Conservation (phyloP, 768 basidiomycete species). For the Xerocomellus chrysenteron region DNA sequence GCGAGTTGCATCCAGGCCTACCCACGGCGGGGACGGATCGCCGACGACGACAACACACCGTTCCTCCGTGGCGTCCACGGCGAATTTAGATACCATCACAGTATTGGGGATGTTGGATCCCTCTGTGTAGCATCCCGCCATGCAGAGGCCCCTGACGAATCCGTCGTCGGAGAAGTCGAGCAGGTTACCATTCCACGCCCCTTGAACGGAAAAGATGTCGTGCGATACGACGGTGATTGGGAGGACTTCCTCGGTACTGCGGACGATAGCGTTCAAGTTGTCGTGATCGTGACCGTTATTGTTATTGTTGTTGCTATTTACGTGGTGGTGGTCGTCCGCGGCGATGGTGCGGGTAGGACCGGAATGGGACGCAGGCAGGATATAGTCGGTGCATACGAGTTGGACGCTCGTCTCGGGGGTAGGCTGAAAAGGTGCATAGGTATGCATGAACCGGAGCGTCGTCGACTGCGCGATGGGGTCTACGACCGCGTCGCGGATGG, state of each 20-base stretch:
- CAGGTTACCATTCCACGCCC: constrained; percentile 15
- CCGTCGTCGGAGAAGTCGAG: constrained; percentile 16
- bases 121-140: not conserved
- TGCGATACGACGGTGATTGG: constrained; percentile 11
- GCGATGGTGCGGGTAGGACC: not conserved
- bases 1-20: not conserved
- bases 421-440: not conserved
- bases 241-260: constrained; percentile 1
- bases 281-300: not conserved
- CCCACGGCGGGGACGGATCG: constrained; percentile 10
- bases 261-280: constrained; percentile 5
- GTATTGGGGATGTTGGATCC: not conserved
- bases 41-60: constrained; percentile 12
- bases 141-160: constrained; percentile 13
- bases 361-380: not conserved
- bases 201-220: constrained; percentile 8
- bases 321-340: not conserved
- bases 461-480: constrained; percentile 10
- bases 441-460: constrained; percentile 24
- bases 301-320: not conserved
- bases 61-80: constrained; percentile 19
- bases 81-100: constrained; percentile 10
- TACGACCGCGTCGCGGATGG: constrained; percentile 10
- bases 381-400: constrained; percentile 19
- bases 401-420: not conserved